Conservation (phyloP, 176 grass and related monocot genomes). For the Oryza meridionalis region DNA sequence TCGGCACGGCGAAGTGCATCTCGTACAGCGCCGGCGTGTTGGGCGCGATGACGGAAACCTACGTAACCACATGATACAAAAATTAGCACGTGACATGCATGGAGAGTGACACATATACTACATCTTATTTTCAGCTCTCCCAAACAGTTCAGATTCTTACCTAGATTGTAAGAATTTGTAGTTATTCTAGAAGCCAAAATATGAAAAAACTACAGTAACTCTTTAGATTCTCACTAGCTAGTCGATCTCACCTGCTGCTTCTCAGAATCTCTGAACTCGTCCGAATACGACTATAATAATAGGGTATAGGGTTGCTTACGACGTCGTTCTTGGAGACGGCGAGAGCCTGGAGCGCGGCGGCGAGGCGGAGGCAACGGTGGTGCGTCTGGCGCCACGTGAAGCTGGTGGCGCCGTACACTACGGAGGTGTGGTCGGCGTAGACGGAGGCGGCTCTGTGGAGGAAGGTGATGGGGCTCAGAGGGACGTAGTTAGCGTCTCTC, state of each 20-base stretch:
- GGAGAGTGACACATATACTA: too few relatives aligned
- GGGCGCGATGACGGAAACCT: conserved; percentile 69
- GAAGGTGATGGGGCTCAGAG: conserved; percentile 60
- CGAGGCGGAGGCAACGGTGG: conserved; percentile 53
- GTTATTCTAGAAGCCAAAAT: too few relatives aligned
- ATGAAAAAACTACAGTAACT: too few relatives aligned
- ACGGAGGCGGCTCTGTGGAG: conserved; percentile 48
- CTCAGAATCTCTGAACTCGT: too few relatives aligned
- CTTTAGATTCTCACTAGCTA: too few relatives aligned
- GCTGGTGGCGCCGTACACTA: conserved; percentile 40
- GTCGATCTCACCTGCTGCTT: too few relatives aligned
- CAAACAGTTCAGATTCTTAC: too few relatives aligned
- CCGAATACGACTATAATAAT: too few relatives aligned
- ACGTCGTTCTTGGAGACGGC: conserved; percentile 55
- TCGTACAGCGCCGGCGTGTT: conserved; percentile 67
- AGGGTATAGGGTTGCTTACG: conserved; percentile 21
- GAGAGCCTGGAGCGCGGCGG: conserved; percentile 48
- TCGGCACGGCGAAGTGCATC: conserved; percentile 79
- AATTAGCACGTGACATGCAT: neutral
- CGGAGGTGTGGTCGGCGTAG: conserved; percentile 50
- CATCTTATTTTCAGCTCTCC: too few relatives aligned
- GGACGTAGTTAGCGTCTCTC: conserved; percentile 48
- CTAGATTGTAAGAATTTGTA: too few relatives aligned
- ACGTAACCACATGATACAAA: neutral
- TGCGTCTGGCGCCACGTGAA: conserved; percentile 64